These are phyloP conservation scores for Buxus sempervirens DNA, from an alignment of 164 flowering plant species.

Conservation along the genomic window DNA sequence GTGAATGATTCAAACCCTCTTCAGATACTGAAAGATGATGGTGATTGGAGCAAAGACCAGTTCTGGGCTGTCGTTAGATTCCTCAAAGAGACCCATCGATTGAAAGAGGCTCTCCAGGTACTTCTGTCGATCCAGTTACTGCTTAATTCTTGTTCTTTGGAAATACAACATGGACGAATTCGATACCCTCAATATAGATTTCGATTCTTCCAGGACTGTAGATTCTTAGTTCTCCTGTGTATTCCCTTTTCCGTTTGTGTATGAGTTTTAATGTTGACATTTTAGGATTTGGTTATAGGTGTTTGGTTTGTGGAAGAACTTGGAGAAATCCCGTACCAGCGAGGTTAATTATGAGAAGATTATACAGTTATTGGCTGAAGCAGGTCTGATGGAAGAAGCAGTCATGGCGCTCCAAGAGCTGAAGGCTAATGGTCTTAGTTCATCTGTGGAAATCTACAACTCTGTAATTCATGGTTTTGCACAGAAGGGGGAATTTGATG, in stretches of 20 bases:
- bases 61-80: constrained; percentile 54
- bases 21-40: constrained; percentile 40
- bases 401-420: constrained; percentile 29
- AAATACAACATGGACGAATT: not conserved
- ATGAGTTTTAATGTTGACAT: not conserved
- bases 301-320: constrained; percentile 49
- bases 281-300: constrained; percentile 33
- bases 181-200: no score
- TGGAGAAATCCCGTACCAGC: constrained; percentile 38
- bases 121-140: constrained; percentile 3
- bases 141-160: not conserved
- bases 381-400: constrained; percentile 41
- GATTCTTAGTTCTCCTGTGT: no score
- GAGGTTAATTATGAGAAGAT: constrained; percentile 43
- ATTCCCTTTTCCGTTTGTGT: no score
- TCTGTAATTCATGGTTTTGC: constrained; percentile 47
- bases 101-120: constrained; percentile 41
- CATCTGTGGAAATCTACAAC: constrained; percentile 39
- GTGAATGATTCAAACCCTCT: constrained; percentile 29
- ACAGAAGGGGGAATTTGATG: constrained; percentile 34
- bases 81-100: constrained; percentile 34
- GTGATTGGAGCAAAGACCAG: constrained; percentile 50
- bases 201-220: no score
- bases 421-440: constrained; percentile 27
- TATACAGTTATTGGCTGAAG: constrained; percentile 33